Evolutionary conservation across 257 asterid species (phyloP), one percentile per base, ranked within the genome.

Genomic region (Euphrasia confusa): DNA sequence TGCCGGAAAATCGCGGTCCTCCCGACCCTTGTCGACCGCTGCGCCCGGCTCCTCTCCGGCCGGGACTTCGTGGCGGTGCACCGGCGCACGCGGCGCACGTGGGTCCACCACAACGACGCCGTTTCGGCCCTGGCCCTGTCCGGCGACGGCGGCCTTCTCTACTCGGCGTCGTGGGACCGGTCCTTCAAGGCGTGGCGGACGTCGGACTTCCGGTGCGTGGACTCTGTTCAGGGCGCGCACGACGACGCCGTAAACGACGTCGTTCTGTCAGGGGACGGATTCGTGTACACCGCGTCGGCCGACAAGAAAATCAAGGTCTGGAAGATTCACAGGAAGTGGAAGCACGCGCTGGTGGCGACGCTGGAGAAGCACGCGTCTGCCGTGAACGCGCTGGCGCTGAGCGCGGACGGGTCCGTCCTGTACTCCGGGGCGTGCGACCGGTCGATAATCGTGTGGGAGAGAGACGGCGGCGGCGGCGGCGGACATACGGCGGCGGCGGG

Each of bases 341-440:
- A 47, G 18, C 88, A 78, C 18, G 45, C 71, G 4, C 76, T 85
- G 0, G 71, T 80, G 2, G 68, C 83, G 2, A 83, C 94, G 3
- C 30, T 88, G 21, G 88, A 88, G 58, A 81, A 85, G 68, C 96
- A 88, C 14, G 80, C 57, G 50, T 88, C 95, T 0, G 87, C 86
- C 0, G 89, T 88, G 24, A 88, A 88, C 15, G 95, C 95, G 6
- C 67, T 88, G 62, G 92, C 95, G 0, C 28, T 88, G 3, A 83
- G 84, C 72, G 2, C 61, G 12, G 95, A 83, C 4, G 92, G 81
- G 2, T 67, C 81, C 0, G 66, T 75, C 1, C 55, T 88, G 35
- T 85, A 88, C 55, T 88, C 96, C 7, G 96, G 96, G 5, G 96
- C 96, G 0, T 81, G 95, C 63, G 94, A 85, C 57, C 64, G 96